Evolutionary conservation across 257 asterid species (phyloP).

Genomic region (Avicennia marina): DNA sequence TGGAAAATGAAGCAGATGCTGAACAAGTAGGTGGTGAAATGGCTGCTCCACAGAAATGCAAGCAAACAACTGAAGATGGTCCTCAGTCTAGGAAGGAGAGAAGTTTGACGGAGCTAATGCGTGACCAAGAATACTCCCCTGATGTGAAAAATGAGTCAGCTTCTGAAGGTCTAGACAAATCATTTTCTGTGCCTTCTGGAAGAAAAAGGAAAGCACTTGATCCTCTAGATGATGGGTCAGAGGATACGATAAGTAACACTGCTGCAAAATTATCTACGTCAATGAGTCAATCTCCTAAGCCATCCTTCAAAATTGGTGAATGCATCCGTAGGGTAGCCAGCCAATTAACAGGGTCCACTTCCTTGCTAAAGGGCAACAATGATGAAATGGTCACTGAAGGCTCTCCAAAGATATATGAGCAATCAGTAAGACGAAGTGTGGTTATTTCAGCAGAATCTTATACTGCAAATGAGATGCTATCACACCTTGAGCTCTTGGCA

Average conservation of each 20-base stretch:
- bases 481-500: conserved; percentile 61
- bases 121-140: conserved; percentile 33
- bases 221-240: too few species aligned
- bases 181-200: too few species aligned
- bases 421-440: conserved; percentile 28
- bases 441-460: conserved; percentile 41
- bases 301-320: conserved; percentile 91
- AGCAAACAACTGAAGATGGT: conserved; percentile 38
- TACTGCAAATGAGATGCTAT: conserved; percentile 54
- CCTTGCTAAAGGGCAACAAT: conserved; percentile 36
- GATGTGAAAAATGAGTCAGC: too few species aligned
- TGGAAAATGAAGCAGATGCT: conserved; percentile 36
- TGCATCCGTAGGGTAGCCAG: conserved; percentile 89
- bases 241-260: too few species aligned
- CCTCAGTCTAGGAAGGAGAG: conserved; percentile 55
- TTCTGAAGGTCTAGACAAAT: too few species aligned
- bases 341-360: conserved; percentile 67
- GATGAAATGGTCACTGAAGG: conserved; percentile 36
- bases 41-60: conserved; percentile 35
- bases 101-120: conserved; percentile 57
- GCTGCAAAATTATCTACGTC: conserved; percentile 38
- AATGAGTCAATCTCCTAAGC: conserved; percentile 47
- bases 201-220: too few species aligned
- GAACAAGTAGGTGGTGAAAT: conserved; percentile 22
- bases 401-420: conserved; percentile 33